phyloP scores from a whole-genome alignment of 2,329 filamentous ascomycete genomes.

The Microdochium bolleyi region DNA sequence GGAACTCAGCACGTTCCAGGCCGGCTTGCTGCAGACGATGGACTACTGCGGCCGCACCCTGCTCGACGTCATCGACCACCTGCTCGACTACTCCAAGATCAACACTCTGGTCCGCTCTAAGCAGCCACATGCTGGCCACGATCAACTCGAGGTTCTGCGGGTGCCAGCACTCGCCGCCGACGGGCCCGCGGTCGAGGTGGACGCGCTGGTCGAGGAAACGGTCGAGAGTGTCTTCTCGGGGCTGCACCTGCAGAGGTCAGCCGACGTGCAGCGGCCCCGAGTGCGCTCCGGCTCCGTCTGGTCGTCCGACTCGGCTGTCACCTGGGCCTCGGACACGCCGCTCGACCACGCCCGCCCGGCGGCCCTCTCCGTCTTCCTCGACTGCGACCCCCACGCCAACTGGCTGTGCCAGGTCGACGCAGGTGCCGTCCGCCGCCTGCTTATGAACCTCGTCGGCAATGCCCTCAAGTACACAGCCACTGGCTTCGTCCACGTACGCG shows the following conservation, averaged over 20 bases:
- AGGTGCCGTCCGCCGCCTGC: constrained; percentile 21
- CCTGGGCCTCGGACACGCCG: background rate
- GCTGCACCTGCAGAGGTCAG: constrained; percentile 23
- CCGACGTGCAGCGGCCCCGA: constrained; percentile 7
- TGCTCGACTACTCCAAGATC: constrained; percentile 48
- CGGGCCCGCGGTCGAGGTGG: constrained; percentile 25
- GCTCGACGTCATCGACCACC: constrained; percentile 44
- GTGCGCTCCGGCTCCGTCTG: constrained; percentile 2
- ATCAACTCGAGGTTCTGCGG: no score
- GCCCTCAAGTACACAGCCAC: constrained; percentile 41
- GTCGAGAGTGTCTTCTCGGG: constrained; percentile 38
- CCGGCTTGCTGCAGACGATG: constrained; percentile 37
- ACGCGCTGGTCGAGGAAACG: constrained; percentile 35
- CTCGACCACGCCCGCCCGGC: background rate
- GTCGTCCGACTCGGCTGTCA: background rate
- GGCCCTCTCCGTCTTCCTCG: constrained; percentile 35
- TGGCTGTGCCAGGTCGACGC: constrained; percentile 49
- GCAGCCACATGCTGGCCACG: constrained; percentile 5
- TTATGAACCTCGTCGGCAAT: constrained; percentile 46
- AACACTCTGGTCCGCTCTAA: constrained; percentile 25
- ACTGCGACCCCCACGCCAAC: constrained; percentile 34
- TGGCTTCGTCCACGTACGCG: constrained; percentile 31
- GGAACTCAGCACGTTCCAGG: constrained; percentile 33
- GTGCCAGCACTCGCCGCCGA: no score
- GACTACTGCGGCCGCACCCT: constrained; percentile 42